Conservation (phyloP, 495 filamentous ascomycete species). For the Talaromyces proteolyticus region DNA sequence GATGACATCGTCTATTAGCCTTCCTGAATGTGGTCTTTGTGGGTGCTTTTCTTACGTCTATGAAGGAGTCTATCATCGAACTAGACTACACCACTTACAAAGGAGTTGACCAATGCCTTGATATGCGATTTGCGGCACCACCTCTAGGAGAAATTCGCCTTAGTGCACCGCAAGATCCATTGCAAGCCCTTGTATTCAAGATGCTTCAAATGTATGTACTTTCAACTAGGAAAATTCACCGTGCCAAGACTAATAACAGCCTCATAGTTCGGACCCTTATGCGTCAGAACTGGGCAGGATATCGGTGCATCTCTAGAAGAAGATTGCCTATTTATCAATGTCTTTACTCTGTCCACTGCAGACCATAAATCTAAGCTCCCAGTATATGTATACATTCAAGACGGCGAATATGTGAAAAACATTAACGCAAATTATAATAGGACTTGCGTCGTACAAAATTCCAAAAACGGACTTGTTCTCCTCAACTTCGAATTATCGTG, state of each 20-base stretch:
- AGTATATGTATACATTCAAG: conserved; percentile 68
- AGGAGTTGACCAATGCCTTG: conserved; percentile 52
- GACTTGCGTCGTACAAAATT: conserved; percentile 47
- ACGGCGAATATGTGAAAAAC: conserved; percentile 59
- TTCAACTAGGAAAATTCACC: background rate
- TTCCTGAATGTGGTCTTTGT: too few species aligned
- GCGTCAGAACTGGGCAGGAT: conserved; percentile 14
- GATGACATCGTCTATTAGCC: too few species aligned
- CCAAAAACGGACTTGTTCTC: conserved; percentile 48
- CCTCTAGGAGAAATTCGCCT: conserved; percentile 50
- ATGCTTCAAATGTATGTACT: conserved; percentile 31
- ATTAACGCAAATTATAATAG: conserved; percentile 63
- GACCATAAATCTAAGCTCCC: conserved; percentile 47
- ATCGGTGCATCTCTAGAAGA: conserved; percentile 23
- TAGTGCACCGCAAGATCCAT: conserved; percentile 44
- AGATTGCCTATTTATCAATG: conserved; percentile 66
- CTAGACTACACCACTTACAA: conserved; percentile 11
- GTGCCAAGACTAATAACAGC: too few species aligned
- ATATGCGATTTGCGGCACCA: conserved; percentile 54
- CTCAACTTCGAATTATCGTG: conserved; percentile 74
- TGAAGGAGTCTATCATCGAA: too few species aligned
- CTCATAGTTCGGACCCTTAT: conserved; percentile 32
- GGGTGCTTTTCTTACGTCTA: too few species aligned
- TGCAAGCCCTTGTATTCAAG: conserved; percentile 20
- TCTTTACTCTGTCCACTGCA: conserved; percentile 56